Conservation (phyloP, 441 rosid species). For the Syzygium malaccense region DNA sequence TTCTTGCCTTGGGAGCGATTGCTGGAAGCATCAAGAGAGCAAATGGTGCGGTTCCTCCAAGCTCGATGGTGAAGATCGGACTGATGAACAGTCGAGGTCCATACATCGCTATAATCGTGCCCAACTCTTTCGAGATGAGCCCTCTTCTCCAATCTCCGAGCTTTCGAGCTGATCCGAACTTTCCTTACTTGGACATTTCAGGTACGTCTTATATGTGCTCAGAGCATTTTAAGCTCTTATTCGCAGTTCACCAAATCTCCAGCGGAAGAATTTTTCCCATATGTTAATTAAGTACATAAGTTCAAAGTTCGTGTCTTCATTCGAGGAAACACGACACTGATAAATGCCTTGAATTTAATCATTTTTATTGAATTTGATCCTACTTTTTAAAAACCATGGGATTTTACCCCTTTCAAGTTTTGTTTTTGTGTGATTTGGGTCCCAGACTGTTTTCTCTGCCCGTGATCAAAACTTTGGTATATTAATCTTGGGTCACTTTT, state of each 20-base stretch:
- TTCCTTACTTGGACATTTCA: constrained; percentile 44
- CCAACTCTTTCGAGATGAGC: constrained; percentile 58
- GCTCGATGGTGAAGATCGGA: constrained; percentile 9
- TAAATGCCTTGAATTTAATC: neutral
- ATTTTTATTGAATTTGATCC: neutral
- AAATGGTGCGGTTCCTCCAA: constrained; percentile 6
- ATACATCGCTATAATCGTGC: constrained; percentile 42
- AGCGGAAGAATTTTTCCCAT: neutral
- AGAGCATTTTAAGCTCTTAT: neutral
- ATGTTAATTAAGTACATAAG: neutral
- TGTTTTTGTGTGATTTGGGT: neutral
- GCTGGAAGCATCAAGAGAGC: neutral
- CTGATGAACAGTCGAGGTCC: constrained; percentile 38
- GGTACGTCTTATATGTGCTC: constrained; percentile 13
- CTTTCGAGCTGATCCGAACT: constrained; percentile 20
- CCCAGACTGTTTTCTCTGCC: rapidly evolving
- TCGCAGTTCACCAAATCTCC: neutral
- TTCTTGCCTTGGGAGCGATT: neutral
- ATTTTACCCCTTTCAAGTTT: neutral
- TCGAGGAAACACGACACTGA: neutral
- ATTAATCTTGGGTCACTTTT: rapidly evolving
- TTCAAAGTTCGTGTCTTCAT: neutral
- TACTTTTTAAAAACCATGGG: neutral
- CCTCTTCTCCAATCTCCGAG: constrained; percentile 56
- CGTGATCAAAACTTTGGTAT: neutral